These are phyloP conservation scores for Bertia moriformis DNA, from an alignment of 2,329 filamentous ascomycete species.

Conservation along the genomic window DNA sequence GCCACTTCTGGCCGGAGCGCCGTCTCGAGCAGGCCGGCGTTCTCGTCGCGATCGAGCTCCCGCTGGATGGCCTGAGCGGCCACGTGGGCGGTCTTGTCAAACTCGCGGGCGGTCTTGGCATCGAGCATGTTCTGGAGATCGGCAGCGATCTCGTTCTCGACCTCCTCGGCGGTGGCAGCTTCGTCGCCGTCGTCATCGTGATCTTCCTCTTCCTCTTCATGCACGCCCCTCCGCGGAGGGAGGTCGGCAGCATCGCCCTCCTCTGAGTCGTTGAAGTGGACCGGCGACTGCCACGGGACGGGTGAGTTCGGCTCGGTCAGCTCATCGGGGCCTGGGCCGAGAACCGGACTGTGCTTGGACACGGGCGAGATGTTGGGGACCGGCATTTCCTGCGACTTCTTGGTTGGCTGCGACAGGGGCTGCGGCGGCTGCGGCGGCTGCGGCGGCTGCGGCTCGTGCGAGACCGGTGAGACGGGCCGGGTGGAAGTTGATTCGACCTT, in stretches of 20 bases:
- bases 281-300: too few species aligned
- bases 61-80: slow-evolving; percentile 33
- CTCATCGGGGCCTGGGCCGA: not conserved
- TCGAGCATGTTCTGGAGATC: slow-evolving; percentile 32
- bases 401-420: too few species aligned
- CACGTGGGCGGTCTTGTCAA: slow-evolving; percentile 30
- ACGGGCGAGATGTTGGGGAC: not conserved
- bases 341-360: not conserved
- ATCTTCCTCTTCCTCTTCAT: slow-evolving; percentile 17
- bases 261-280: slow-evolving; percentile 30
- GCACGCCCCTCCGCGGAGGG: slow-evolving; percentile 32
- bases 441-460: too few species aligned
- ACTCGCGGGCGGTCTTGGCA: slow-evolving; percentile 36
- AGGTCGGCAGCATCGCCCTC: slow-evolving; percentile 46
- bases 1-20: slow-evolving; percentile 33
- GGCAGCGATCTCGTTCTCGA: slow-evolving; percentile 29
- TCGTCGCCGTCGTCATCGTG: slow-evolving; percentile 43
- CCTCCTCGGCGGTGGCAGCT: slow-evolving; percentile 39
- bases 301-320: slow-evolving; percentile 6
- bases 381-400: too few species aligned
- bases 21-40: slow-evolving; percentile 35
- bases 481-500: not conserved
- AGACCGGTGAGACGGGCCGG: not conserved
- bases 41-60: slow-evolving; percentile 37
- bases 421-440: too few species aligned